phyloP scores from a whole-genome alignment of 169 alveolate genomes.

The Babesia sp. region DNA sequence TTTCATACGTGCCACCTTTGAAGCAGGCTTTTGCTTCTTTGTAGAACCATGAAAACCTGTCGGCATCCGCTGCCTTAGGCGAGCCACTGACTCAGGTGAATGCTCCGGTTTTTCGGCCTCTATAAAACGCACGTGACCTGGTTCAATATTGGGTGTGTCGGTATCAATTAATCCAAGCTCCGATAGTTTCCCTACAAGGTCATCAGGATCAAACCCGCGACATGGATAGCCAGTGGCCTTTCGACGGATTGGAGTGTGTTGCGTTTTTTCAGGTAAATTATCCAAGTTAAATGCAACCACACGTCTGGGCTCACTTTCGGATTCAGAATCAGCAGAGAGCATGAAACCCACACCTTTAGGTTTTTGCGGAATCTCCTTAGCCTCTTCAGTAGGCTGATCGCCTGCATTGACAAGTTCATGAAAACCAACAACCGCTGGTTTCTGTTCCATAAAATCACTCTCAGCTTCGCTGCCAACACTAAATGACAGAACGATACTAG shows the following conservation, averaged over 20 bases:
- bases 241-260: neutral
- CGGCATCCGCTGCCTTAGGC: constrained; percentile 37
- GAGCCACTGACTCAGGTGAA: constrained; percentile 34
- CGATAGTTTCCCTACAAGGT: constrained; percentile 2
- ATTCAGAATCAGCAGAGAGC: neutral
- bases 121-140: constrained; percentile 20
- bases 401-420: neutral
- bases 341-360: neutral
- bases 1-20: constrained; percentile 31
- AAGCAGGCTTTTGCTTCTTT: neutral
- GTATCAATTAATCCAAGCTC: constrained; percentile 10
- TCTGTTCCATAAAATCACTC: too few relatives aligned
- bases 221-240: constrained; percentile 33
- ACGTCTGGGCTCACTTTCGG: neutral
- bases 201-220: constrained; percentile 11
- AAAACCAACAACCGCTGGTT: neutral
- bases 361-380: neutral
- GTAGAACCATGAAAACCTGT: constrained; percentile 27
- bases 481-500: neutral
- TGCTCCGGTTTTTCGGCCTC: constrained; percentile 56
- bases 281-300: neutral
- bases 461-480: neutral
- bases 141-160: neutral
- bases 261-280: neutral
- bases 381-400: constrained; percentile 12